phyloP scores from a whole-genome alignment of 352 stramenopile species.

The Globisporangium camurandrum region DNA sequence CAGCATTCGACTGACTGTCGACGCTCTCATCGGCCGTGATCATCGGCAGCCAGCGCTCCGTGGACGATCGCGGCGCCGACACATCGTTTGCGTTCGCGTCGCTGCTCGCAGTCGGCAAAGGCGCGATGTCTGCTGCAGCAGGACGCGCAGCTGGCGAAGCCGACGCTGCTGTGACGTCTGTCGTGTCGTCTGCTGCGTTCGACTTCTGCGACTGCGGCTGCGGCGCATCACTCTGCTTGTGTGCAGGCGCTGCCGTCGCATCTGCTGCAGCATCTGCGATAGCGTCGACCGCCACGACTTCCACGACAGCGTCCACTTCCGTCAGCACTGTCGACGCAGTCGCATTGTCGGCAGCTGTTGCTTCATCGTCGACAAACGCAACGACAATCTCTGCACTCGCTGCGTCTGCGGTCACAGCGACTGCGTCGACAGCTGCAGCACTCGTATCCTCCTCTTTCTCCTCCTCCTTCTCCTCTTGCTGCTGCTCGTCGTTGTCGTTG shows the following conservation, averaged over 20 bases:
- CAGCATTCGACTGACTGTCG: slow-evolving; percentile 15
- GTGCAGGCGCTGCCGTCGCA: neutral
- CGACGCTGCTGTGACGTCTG: too few species aligned
- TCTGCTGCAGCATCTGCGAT: slow-evolving; percentile 1
- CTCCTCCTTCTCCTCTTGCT: neutral
- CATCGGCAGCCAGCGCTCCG: slow-evolving; percentile 3
- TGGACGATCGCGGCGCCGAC: neutral
- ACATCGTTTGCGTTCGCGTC: too few species aligned
- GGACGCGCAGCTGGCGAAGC: too few species aligned
- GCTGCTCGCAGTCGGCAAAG: too few species aligned
- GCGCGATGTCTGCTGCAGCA: too few species aligned
- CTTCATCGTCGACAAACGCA: neutral
- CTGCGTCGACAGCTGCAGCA: neutral
- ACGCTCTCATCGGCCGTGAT: slow-evolving; percentile 13
- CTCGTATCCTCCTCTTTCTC: neutral
- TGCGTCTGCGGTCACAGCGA: neutral
- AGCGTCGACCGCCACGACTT: slow-evolving; percentile 3
- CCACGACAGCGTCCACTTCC: slow-evolving; percentile 10
- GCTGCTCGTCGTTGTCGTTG: neutral
- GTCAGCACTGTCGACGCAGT: slow-evolving; percentile 2
- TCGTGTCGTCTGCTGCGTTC: neutral
- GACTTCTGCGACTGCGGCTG: too few species aligned
- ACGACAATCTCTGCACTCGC: neutral
- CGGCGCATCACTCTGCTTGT: neutral
- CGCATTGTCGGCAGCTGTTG: neutral